Evolutionary conservation across 2,329 filamentous ascomycete genomes (phyloP), one percentile per base, ranked within the genome.

Genomic region (Cladophialophora chaetospira): DNA sequence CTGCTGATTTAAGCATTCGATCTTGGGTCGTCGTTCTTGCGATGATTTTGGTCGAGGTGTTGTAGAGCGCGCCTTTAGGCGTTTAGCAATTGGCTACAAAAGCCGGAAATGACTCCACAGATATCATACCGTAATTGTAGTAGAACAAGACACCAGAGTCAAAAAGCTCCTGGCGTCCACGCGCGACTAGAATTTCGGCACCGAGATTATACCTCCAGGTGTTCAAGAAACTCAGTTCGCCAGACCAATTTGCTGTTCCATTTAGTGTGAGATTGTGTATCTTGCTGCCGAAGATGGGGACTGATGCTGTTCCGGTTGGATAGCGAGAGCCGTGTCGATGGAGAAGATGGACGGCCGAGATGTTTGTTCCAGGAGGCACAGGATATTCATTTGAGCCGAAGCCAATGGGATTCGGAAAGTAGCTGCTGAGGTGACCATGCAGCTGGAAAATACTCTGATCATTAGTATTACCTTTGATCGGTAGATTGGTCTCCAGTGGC

Each of bases 371-470:
- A 3, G 76, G 70, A 1, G 87, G 88, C 45, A 55, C 42, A 2
- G 87, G 78, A 65, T 87, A 88, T 71, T 92, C 88, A 13, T 87
- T 76, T 0, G 89, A 86, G 2, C 88, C 88, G 62, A 91, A 91
- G 1, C 88, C 88, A 23, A 44, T 25, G 29, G 86, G 82, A 53
- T 86, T 85, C 0, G 87, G 84, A 59, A 82, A 82, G 70, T 91
- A 91, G 3, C 88, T 87, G 35, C 83, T 84, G 26, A 91, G 71
- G 60, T 85, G 81, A 4, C 86, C 88, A 78, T 89, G 86, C 67
- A 86, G 76, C 60, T 85, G 79, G 71, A 90, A 91, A 65, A 91
- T 88, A 71, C 83, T 88, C 62, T 79, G 74, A 66, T 86, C 82
- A 25, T 80, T 73, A 2, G 72, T 71, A 45, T 79, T 78, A 23